phyloP scores from a whole-genome alignment of 768 basidiomycete genomes.

The Suillus subalutaceus region DNA sequence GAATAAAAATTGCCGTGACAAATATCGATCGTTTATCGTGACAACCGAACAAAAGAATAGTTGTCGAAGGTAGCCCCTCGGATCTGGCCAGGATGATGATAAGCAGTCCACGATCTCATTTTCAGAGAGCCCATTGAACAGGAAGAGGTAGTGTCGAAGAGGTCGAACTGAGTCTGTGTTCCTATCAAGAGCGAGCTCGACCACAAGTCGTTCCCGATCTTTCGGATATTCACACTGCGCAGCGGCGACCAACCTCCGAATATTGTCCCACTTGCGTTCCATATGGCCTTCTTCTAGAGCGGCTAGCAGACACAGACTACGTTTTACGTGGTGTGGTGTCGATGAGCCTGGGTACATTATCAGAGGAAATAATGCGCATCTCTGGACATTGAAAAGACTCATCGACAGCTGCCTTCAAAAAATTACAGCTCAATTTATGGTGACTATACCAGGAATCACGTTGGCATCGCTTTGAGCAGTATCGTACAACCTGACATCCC shows the following conservation, averaged over 20 bases:
- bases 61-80: background rate
- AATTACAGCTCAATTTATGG: background rate
- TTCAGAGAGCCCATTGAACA: background rate
- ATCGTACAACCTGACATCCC: conserved; percentile 1
- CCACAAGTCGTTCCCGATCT: background rate
- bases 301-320: background rate
- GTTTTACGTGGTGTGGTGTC: background rate
- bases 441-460: conserved; percentile 5
- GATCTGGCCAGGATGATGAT: background rate
- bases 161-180: background rate
- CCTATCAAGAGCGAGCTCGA: background rate
- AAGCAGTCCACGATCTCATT: background rate
- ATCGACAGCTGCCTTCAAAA: background rate
- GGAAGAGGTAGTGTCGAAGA: conserved; percentile 1
- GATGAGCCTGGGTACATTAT: background rate
- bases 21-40: background rate
- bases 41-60: background rate
- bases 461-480: conserved; percentile 2
- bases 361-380: background rate
- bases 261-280: background rate
- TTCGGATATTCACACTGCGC: background rate
- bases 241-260: background rate
- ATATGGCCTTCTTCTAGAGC: background rate
- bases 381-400: background rate
- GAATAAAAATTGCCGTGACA: background rate